Evolutionary conservation across 805 yeast species (phyloP), one percentile per base, ranked within the genome.

Genomic region (Dipodascopsis uninucleata): DNA sequence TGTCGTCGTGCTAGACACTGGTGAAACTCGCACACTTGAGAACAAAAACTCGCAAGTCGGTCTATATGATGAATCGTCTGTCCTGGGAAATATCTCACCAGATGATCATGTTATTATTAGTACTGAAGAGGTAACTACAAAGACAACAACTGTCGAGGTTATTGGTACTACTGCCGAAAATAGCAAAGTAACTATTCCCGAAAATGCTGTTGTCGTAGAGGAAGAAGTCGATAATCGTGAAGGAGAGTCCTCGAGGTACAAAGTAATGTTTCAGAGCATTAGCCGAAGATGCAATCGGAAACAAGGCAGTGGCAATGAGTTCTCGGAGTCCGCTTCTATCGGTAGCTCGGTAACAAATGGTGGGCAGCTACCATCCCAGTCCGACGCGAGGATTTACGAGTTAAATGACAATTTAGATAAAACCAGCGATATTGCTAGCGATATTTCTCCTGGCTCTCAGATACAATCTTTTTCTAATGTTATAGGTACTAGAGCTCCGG

Each of bases 1-100:
- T 35, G 66, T 61, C 18, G 59, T 60, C 6, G 63, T 61, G 6
- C 45, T 62, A 8, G 65, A 62, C n/a, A 58, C 57, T 2, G 65
- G 66, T 18, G 62, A 59, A 25, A 51, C 57, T 10, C 36, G 55
- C 4, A 43, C 50, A 8, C 39, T 52, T 6, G 49, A 52, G 20
- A 53, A 43, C 16, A 39, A 52, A 28, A 43, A 47, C 17, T 36
- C 44, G n/a, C 39, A 33, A 22, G 28, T 33, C n/a, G 46, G 41
- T 12, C 28, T 46, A 14, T 31, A 39, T 28, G 51, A 46, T 16
- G 52, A 32, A 12, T 29, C 34, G 5, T 20, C 44, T 16, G 29
- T 41, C 6, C 35, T 47, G 12, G 22, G 35, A 29, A 45, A 52
- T 10, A 42, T 52, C 23, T 26, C 54, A 1, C 36, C 52, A 4